phyloP scores from a whole-genome alignment of 2,329 filamentous ascomycete genomes.

The Neobulgaria alba region DNA sequence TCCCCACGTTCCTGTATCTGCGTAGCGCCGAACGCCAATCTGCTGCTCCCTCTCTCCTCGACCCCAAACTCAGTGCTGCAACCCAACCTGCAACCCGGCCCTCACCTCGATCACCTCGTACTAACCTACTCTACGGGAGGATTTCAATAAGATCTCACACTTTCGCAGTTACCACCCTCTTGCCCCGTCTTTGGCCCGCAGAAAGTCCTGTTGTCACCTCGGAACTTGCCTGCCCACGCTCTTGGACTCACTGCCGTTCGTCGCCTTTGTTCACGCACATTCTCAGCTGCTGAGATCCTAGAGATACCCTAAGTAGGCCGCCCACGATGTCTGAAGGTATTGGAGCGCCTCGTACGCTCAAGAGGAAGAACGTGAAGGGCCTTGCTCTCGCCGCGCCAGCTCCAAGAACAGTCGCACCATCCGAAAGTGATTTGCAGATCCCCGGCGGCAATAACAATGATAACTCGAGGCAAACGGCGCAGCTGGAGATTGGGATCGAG shows the following conservation, averaged over 20 bases:
- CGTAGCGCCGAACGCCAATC: conserved; percentile 2
- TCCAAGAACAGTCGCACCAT: conserved; percentile 62
- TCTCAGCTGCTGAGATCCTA: too few species aligned
- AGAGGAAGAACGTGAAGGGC: conserved; percentile 98
- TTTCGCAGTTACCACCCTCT: too few species aligned
- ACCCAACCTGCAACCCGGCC: conserved; percentile 9
- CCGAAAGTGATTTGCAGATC: conserved; percentile 59
- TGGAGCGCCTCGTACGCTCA: conserved; percentile 73
- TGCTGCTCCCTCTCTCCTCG: conserved; percentile 4
- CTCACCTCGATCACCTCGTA: too few species aligned
- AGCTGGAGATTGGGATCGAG: conserved; percentile 92
- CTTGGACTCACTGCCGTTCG: too few species aligned
- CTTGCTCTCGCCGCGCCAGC: conserved; percentile 76
- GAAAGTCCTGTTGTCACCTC: too few species aligned
- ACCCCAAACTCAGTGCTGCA: neutral
- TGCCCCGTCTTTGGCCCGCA: too few species aligned
- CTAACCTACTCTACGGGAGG: too few species aligned
- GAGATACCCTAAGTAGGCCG: too few species aligned
- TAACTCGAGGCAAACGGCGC: conserved; percentile 50
- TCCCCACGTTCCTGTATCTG: conserved; percentile 10
- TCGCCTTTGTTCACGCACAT: neutral
- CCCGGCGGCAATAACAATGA: conserved; percentile 52
- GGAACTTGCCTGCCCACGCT: too few species aligned
- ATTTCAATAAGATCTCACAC: too few species aligned
- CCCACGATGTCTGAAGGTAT: conserved; percentile 44